Percentiles rank a stretch among this genome's conserved stretches.
phyloP scores from a whole-genome alignment of 108 stramenopile genomes.

The Craspedostauros australis region DNA sequence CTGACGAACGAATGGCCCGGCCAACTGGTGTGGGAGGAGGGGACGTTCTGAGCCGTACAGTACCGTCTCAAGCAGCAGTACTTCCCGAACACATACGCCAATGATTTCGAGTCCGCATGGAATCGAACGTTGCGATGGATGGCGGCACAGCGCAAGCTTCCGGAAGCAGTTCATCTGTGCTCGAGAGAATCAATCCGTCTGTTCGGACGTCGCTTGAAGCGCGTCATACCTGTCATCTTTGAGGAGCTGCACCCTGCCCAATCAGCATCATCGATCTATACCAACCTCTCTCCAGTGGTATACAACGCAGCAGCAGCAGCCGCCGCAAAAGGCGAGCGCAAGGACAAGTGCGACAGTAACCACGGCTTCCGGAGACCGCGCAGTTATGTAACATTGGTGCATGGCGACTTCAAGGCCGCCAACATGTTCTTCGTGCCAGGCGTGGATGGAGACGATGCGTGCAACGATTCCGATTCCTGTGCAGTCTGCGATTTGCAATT shows the following conservation, averaged over 20 bases:
- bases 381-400: neutral
- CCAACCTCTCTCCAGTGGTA: too few relatives aligned
- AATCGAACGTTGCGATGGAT: neutral
- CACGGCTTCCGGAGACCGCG: neutral
- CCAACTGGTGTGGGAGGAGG: neutral
- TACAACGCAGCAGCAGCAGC: too few relatives aligned
- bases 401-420: conserved; percentile 24
- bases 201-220: too few relatives aligned
- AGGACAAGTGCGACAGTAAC: neutral
- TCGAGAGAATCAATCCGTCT: too few relatives aligned
- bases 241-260: too few relatives aligned
- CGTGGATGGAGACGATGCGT: neutral
- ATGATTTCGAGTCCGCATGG: neutral
- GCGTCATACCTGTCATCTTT: too few relatives aligned
- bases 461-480: neutral
- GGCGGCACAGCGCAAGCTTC: neutral
- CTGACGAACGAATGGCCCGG: neutral
- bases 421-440: conserved; percentile 11
- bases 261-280: too few relatives aligned
- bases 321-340: neutral
- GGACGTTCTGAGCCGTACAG: neutral
- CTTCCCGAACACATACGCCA: neutral
- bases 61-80: neutral
- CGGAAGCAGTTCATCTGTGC: neutral
- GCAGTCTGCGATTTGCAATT: conserved; percentile 20